Evolutionary conservation across 164 flowering plant species (phyloP), one percentile per base, ranked within the genome.

Genomic region (Kalanchoe fedtschenkoi): DNA sequence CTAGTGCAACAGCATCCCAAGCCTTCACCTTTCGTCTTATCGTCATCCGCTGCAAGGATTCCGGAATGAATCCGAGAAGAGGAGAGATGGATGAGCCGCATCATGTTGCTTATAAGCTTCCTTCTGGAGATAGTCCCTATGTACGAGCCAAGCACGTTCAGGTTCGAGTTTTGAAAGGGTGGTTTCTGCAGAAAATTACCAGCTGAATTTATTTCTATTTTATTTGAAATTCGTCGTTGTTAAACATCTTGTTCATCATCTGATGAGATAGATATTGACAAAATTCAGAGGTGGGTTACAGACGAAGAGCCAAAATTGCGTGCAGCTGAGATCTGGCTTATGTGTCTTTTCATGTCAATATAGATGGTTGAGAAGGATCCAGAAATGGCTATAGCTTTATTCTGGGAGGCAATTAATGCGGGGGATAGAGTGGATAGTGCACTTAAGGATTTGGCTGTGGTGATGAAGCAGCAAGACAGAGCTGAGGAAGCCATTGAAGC

Each of bases 61-160:
- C 39, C 39, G 11, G 24, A 51, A 3, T 9, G 19, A 58, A 38
- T 47, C 1, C 30, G 21, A 65, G 42, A 65, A 69, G 64, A 69
- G 62, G 42, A 28, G 66, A 55, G n/a, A 73, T 63, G 41, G 82
- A 80, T 5, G 71, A 38, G 3, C 17, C 21, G 0, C 85, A 74
- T 61, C 95, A 87, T 76, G 91, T 83, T 0, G 69, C 84, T 64
- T 82, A 88, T 61, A 90, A 90, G 70, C 82, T 91, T 59, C 96
- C 93, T 41, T 65, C 75, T 22, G 97, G 97, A 17, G 91, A 91
- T 69, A 70, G 77, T 39, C 97, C 97, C 55, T 88, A 91, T 66
- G 96, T 81, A 61, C 75, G 80, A 66, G 97, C 96, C 42, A 91
- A 91, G 66, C 84, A 85, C 67, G 87, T 81, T 44, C 97, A 88